Base-by-base conservation (phyloP, 768 basidiomycete species). In the Lactarius akahatsu region DNA sequence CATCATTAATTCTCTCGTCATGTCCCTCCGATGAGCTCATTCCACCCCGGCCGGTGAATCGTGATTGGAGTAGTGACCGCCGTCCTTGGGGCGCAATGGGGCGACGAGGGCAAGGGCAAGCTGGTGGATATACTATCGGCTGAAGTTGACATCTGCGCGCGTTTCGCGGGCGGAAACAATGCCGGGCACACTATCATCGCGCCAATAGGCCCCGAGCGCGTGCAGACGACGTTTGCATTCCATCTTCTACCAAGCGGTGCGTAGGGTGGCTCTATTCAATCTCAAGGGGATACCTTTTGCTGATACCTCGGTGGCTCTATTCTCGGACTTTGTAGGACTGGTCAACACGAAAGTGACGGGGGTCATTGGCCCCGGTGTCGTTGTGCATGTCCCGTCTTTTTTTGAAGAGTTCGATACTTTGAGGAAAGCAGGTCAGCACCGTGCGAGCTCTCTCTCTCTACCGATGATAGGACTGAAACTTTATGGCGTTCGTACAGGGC, bases 121-220 rank as follows among this genome's bases (percentile, higher is more conserved):
- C 87, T 99, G 63, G 97, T 97, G 65, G 97, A 99, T 76, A 94
- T 99, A 74, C 84, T 99, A 70, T 85, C 95, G 45, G 92, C 90
- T 16, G 85, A 96, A 52, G 83, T 85, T 66, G 97, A 99, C 77
- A 76, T 98, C 75, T 98, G 96, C 73, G 96, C 95, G 23, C 86
- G 97, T 57, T 98, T 94, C 76, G 97, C 97, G 15, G 97, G 97
- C 16, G 97, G 97, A 13, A 98, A 98, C 80, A 99, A 99, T 75
- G 97, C 97, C 28, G 97, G 97, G 2, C 97, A 99, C 79, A 98
- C 97, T 28, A 98, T 99, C 76, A 90, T 99, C 69, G 92, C 87
- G 6, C 88, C 89, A 6, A 76, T 85, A 30, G 84, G 85, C 13
- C 83, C 87, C 56, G 85, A 92, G 66, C 84, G 85, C 55, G 80